These are phyloP conservation scores for Wickerhamomyces sp. DNA, from an alignment of 1,139 yeast species.

Conservation along the genomic window DNA sequence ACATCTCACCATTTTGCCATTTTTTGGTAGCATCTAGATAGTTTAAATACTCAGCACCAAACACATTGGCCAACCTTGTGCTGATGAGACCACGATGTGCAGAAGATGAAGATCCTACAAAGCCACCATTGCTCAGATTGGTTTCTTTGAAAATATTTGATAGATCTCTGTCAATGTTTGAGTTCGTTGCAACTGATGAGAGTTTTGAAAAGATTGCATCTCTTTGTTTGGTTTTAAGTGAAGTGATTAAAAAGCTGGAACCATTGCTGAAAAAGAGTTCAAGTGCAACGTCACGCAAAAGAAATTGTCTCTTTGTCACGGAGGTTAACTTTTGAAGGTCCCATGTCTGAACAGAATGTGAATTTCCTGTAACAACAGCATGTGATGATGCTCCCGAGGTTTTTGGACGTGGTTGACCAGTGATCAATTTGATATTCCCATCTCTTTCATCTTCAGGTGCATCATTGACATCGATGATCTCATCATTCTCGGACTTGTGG, in stretches of 20 bases:
- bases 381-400: constrained; percentile 16
- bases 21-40: constrained; percentile 53
- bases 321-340: constrained; percentile 50
- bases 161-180: constrained; percentile 44
- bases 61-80: constrained; percentile 35
- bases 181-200: constrained; percentile 39
- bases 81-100: constrained; percentile 27
- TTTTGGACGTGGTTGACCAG: constrained; percentile 27
- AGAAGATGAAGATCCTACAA: constrained; percentile 12
- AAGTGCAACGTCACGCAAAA: constrained; percentile 71
- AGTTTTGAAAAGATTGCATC: constrained; percentile 50
- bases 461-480: constrained; percentile 63
- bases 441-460: constrained; percentile 60
- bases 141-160: constrained; percentile 46
- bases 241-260: constrained; percentile 57
- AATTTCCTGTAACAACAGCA: constrained; percentile 21
- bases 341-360: constrained; percentile 53
- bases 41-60: constrained; percentile 30
- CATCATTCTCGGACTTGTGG: constrained; percentile 46
- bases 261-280: constrained; percentile 76
- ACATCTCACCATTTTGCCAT: constrained; percentile 73
- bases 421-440: constrained; percentile 57
- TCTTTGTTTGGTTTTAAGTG: constrained; percentile 44
- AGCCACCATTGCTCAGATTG: constrained; percentile 25
- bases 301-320: constrained; percentile 66